Evolutionary conservation across 2,329 filamentous ascomycete species (phyloP).

Genomic region (Fusarium annulatum): DNA sequence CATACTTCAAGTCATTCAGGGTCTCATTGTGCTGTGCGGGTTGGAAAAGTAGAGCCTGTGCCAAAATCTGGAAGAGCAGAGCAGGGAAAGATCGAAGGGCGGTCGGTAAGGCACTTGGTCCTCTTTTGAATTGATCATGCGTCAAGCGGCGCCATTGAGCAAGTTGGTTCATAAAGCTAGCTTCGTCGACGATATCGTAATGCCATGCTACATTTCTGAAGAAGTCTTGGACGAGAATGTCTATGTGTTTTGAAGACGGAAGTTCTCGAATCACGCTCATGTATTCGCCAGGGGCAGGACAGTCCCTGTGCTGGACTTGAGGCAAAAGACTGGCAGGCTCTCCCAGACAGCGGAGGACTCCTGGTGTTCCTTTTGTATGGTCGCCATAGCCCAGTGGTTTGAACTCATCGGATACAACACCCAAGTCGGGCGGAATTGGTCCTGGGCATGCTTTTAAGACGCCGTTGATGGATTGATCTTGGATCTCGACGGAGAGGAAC

Average conservation of each 20-base stretch:
- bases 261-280: not conserved
- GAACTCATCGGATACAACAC: not conserved
- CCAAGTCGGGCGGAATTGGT: not conserved
- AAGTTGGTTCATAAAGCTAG: not conserved
- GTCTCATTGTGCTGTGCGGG: not conserved
- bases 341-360: not conserved
- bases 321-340: not conserved
- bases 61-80: not conserved
- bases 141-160: not conserved
- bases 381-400: not conserved
- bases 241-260: not conserved
- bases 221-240: not conserved
- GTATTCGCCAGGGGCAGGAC: not conserved
- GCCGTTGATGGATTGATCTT: not conserved
- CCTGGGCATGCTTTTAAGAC: not conserved
- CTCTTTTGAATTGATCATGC: not conserved
- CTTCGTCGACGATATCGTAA: not conserved
- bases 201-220: not conserved
- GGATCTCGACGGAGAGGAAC: not conserved
- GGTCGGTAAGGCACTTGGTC: not conserved
- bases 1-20: not conserved
- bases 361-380: not conserved
- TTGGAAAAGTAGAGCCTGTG: not conserved
- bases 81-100: not conserved
- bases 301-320: rapidly evolving